These are phyloP conservation scores for Metschnikowia hibisci DNA, from an alignment of 805 yeast genomes.

Conservation along the genomic window DNA sequence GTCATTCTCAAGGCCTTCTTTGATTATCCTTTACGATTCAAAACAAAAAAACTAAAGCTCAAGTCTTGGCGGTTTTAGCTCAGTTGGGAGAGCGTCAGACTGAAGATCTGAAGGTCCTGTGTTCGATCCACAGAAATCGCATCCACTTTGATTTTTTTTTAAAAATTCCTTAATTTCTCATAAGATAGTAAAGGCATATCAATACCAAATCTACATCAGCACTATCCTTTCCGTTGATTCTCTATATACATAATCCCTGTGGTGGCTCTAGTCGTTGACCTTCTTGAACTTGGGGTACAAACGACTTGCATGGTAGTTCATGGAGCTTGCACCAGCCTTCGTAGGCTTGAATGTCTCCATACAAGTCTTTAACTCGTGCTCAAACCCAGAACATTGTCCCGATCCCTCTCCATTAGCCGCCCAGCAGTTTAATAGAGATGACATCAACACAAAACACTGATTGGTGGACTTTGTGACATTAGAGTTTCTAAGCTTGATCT, in stretches of 20 bases:
- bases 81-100: constrained; percentile 31
- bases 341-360: constrained; percentile 49
- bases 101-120: constrained; percentile 19
- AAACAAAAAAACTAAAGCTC: no score
- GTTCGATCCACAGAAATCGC: constrained; percentile 32
- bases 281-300: constrained; percentile 52
- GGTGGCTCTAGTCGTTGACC: constrained; percentile 30
- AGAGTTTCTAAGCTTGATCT: constrained; percentile 66
- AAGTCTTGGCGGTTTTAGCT: constrained; percentile 32
- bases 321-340: constrained; percentile 41
- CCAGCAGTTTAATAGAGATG: constrained; percentile 89
- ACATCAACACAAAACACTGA: constrained; percentile 77
- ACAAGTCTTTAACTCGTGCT: constrained; percentile 68
- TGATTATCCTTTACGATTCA: no score
- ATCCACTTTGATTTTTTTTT: no score
- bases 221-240: constrained; percentile 3
- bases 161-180: constrained; percentile 8
- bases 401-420: constrained; percentile 89
- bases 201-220: background rate
- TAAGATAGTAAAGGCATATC: background rate
- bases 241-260: constrained; percentile 8
- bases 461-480: constrained; percentile 54
- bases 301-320: constrained; percentile 55
- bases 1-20: no score
- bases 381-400: constrained; percentile 59